A percentile compares a stretch with the other conserved stretches of the same genome.
Evolutionary conservation across 768 basidiomycete species (phyloP).

Genomic region (Suillus subalutaceus): DNA sequence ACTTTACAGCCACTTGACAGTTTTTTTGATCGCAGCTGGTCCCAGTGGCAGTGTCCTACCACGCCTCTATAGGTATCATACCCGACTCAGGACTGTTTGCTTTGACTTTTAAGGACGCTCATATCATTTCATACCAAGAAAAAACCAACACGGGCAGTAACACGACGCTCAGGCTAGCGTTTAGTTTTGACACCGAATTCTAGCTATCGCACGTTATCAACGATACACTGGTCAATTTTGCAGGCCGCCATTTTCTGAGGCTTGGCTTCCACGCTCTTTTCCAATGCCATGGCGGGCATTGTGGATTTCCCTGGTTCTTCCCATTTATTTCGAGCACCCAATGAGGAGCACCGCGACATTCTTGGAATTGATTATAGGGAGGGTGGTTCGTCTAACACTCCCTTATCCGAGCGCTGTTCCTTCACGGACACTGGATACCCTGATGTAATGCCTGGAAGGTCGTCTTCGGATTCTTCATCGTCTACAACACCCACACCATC

Average conservation of each 20-base stretch:
- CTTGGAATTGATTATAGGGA: slow-evolving; percentile 48
- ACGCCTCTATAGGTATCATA: background rate
- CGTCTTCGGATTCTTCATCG: slow-evolving; percentile 30
- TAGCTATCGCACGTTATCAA: background rate
- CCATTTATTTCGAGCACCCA: slow-evolving; percentile 16
- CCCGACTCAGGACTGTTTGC: background rate
- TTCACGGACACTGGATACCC: slow-evolving; percentile 24
- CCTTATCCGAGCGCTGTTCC: slow-evolving; percentile 14
- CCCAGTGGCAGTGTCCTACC: slow-evolving; percentile 1
- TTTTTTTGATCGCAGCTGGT: slow-evolving; percentile 1
- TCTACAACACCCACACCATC: slow-evolving; percentile 62
- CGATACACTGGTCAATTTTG: background rate
- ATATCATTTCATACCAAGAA: slow-evolving; percentile 6
- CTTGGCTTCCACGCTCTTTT: slow-evolving; percentile 14
- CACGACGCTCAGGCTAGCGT: background rate
- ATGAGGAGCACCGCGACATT: slow-evolving; percentile 50
- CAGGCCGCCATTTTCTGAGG: slow-evolving; percentile 1
- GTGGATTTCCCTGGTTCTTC: slow-evolving; percentile 17
- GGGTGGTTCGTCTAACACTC: slow-evolving; percentile 17
- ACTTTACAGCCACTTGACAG: background rate
- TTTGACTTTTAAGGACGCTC: background rate
- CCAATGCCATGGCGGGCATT: slow-evolving; percentile 23
- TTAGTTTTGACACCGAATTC: background rate
- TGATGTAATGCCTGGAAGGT: slow-evolving; percentile 25
- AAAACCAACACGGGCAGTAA: background rate